A percentile compares a stretch with the other conserved stretches of the same genome.
phyloP scores from a whole-genome alignment of 495 filamentous ascomycete genomes.

The Penicillium maclennaniae region DNA sequence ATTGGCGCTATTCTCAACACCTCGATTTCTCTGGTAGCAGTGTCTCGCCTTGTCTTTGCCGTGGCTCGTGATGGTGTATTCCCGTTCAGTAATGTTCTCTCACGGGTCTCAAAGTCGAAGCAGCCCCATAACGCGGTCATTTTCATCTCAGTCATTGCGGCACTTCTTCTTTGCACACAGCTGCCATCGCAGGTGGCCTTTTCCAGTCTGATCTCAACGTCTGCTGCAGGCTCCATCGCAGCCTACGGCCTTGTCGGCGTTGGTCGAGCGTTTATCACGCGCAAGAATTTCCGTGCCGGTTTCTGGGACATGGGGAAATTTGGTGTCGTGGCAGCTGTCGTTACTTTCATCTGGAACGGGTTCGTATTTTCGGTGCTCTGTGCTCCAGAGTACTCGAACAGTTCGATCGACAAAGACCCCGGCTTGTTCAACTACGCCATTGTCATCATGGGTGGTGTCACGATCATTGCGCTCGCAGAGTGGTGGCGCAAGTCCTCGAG shows the following conservation, averaged over 20 bases:
- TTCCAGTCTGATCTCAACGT: constrained; percentile 30
- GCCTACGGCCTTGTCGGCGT: constrained; percentile 35
- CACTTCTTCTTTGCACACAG: constrained; percentile 34
- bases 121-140: constrained; percentile 39
- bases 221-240: constrained; percentile 34
- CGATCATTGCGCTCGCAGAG: constrained; percentile 27
- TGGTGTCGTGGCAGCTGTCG: constrained; percentile 27
- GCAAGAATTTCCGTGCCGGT: constrained; percentile 28
- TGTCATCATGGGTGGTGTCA: constrained; percentile 37
- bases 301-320: constrained; percentile 32
- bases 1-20: constrained; percentile 35
- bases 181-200: constrained; percentile 36
- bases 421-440: constrained; percentile 36
- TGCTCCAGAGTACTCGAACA: constrained; percentile 30
- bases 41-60: constrained; percentile 38
- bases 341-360: constrained; percentile 36
- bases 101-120: constrained; percentile 31
- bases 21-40: constrained; percentile 35
- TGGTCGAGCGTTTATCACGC: constrained; percentile 30
- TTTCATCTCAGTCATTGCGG: constrained; percentile 29
- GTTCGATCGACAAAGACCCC: constrained; percentile 22
- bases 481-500: constrained; percentile 35
- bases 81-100: constrained; percentile 30
- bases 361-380: constrained; percentile 36
- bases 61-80: constrained; percentile 37